Evolutionary conservation across 2,329 filamentous ascomycete species (phyloP), one percentile per base, ranked within the genome.

Genomic region (Bipolaris cookei): DNA sequence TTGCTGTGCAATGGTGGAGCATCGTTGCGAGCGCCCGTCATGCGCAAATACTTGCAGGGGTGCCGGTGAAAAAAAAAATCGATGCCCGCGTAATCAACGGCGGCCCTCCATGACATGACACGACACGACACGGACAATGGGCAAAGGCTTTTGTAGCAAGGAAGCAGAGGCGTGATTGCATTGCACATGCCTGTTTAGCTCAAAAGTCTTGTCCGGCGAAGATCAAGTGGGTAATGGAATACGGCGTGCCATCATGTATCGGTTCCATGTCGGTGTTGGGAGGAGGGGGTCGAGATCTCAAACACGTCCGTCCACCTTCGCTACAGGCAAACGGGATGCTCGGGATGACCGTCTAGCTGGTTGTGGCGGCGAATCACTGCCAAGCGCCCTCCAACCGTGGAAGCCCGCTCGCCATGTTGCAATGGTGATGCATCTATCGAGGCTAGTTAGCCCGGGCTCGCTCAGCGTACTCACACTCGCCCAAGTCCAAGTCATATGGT

Each of bases 11-110:
- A 52, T 37, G 57, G 62, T 58, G 61, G 56, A 64, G 59, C 57
- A 51, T 42, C 45, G 30, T 30, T 50, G 49, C 43, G 46, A 52
- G 49, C 43, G 46, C 39, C 48, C 48, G 53, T 52, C 56, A 58
- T 61, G 57, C 60, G 58, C 51, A 49, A 43, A 45, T 49, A 21
- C 2, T 37, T 37, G 45, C 59, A 56, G 49, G 61, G 54, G 50
- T 54, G 25, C 20, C 30, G 37, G 23, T 35, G 44, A 37, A 25
- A 16, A 28, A 51, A 43, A 48, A 58, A 52, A 54, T 48, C 52
- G 54, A 53, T 58, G 56, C 54, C 34, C 54, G 60, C 60, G 62
- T 64, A 64, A 64, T 64, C 56, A 56, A 47, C 47, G 41, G 43
- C 54, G 34, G 37, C 51, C 56, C 48, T 32, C 18, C 37, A 39